phyloP scores from a whole-genome alignment of 2,329 filamentous ascomycete species.

The Fusarium odoratissimum region DNA sequence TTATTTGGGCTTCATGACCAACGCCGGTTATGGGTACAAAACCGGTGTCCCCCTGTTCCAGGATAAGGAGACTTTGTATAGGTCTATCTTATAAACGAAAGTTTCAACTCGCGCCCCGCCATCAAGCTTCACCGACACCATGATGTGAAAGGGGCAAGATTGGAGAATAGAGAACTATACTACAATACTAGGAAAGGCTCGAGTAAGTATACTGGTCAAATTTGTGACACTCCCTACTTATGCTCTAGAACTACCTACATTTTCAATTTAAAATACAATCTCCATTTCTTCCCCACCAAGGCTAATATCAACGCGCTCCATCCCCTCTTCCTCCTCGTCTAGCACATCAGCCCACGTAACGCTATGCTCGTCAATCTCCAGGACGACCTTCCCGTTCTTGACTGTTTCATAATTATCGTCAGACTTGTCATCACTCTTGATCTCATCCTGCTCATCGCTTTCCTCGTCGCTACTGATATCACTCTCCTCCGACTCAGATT shows the following conservation, averaged over 20 bases:
- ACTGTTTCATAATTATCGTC: not conserved
- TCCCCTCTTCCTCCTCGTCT: not conserved
- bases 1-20: not conserved
- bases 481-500: not conserved
- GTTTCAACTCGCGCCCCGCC: rapidly evolving
- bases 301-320: not conserved
- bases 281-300: not conserved
- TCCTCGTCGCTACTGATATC: not conserved
- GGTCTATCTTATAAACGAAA: not conserved
- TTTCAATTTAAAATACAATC: not conserved
- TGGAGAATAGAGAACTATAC: not conserved
- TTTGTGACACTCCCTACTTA: not conserved
- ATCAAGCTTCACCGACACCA: not conserved
- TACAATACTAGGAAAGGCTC: not conserved
- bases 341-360: not conserved
- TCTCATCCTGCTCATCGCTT: not conserved
- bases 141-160: not conserved
- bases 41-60: rapidly evolving
- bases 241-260: not conserved
- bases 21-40: not conserved
- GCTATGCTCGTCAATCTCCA: not conserved
- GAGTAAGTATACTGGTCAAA: not conserved
- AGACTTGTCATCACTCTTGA: not conserved
- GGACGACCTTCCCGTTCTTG: not conserved
- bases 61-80: not conserved